A percentile compares a stretch with the other conserved stretches of the same genome.
Evolutionary conservation across 1,284 basidiomycete genomes (phyloP).

Genomic region (Heterobasidion occidentale): DNA sequence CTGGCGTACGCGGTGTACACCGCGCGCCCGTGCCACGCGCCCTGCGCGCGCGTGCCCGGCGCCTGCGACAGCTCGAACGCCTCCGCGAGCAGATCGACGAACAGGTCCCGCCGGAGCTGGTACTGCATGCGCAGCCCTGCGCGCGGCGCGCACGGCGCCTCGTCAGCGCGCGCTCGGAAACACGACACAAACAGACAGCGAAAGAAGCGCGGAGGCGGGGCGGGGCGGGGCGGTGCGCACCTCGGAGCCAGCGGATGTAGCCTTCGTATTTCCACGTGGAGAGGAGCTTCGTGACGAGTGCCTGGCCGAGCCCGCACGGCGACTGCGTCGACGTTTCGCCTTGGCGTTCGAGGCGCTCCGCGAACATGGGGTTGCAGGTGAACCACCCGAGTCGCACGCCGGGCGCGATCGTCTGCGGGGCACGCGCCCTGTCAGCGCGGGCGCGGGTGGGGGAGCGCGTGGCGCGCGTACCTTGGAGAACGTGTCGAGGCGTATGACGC

Average conservation of each 20-base stretch:
- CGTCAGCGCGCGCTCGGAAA: background rate
- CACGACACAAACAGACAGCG: background rate
- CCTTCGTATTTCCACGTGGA: constrained; percentile 63
- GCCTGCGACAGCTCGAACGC: constrained; percentile 39
- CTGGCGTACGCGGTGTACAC: constrained; percentile 34
- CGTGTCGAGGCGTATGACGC: constrained; percentile 73
- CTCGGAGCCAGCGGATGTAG: constrained; percentile 72
- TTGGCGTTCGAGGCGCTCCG: constrained; percentile 71
- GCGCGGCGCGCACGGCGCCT: background rate
- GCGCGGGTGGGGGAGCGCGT: background rate
- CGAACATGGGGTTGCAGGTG: constrained; percentile 63
- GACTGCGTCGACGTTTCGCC: constrained; percentile 67
- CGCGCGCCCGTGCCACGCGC: constrained; percentile 30
- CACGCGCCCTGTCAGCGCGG: background rate
- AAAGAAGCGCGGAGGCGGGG: background rate
- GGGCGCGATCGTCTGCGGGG: constrained; percentile 59
- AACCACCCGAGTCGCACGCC: constrained; percentile 78
- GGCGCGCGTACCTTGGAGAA: constrained; percentile 61
- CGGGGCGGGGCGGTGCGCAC: constrained; percentile 14
- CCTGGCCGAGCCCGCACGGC: constrained; percentile 69
- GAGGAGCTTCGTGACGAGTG: constrained; percentile 56
- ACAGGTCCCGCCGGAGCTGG: constrained; percentile 46
- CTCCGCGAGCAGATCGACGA: constrained; percentile 48
- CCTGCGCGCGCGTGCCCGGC: constrained; percentile 15
- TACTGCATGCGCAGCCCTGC: constrained; percentile 50